Conservation (phyloP, 1,284 basidiomycete genomes). For the Sanghuangporus baumii region DNA sequence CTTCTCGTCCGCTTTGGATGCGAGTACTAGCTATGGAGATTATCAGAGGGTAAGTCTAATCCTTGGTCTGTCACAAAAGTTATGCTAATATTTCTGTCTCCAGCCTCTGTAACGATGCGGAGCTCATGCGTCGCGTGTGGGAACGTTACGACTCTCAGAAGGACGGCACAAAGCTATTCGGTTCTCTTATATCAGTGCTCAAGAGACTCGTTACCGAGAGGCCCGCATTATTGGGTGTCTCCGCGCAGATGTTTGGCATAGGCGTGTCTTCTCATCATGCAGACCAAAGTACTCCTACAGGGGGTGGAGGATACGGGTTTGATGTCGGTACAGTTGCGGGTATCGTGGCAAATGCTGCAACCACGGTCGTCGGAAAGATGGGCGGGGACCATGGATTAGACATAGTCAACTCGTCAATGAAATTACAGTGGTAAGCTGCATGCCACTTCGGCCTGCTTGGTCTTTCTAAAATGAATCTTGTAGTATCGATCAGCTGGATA, state of each 20-base stretch:
- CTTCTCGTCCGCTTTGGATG: slow-evolving; percentile 71
- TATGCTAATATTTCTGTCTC: not conserved
- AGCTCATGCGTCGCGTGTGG: slow-evolving; percentile 78
- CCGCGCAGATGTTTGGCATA: slow-evolving; percentile 74
- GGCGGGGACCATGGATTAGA: slow-evolving; percentile 64
- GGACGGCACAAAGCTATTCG: slow-evolving; percentile 66
- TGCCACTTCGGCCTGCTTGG: not conserved
- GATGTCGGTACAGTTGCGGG: slow-evolving; percentile 74
- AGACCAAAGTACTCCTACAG: slow-evolving; percentile 27
- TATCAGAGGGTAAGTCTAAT: slow-evolving; percentile 61
- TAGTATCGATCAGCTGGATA: slow-evolving; percentile 95
- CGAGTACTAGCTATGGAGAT: slow-evolving; percentile 89
- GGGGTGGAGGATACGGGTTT: slow-evolving; percentile 36
- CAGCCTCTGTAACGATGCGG: slow-evolving; percentile 77
- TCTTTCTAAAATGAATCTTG: not conserved
- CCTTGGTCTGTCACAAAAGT: not conserved
- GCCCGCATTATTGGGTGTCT: slow-evolving; percentile 75
- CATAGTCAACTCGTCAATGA: slow-evolving; percentile 69
- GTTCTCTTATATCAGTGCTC: slow-evolving; percentile 73
- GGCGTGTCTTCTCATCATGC: slow-evolving; percentile 44
- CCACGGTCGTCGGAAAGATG: slow-evolving; percentile 68
- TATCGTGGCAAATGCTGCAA: slow-evolving; percentile 78
- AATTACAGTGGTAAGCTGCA: slow-evolving; percentile 68
- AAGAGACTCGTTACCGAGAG: slow-evolving; percentile 85
- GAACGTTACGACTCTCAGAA: slow-evolving; percentile 71